phyloP scores from a whole-genome alignment of 2,329 filamentous ascomycete genomes.

The Zarea fungicola region DNA sequence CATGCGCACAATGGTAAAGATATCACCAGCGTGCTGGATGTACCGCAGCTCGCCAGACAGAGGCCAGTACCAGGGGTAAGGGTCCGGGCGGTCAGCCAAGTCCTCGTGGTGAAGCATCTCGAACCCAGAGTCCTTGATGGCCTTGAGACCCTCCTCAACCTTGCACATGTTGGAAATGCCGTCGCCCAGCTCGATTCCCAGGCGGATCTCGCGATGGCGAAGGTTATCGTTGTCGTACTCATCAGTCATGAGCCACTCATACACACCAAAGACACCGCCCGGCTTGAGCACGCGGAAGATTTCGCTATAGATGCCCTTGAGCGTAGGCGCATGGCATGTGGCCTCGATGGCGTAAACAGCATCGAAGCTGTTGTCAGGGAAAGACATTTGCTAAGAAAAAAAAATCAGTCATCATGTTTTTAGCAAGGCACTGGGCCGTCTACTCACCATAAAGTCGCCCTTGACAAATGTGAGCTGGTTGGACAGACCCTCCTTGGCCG shows the following conservation, averaged over 20 bases:
- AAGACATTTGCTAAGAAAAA: slow-evolving; percentile 70
- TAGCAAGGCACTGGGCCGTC: neutral
- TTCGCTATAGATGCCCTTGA: slow-evolving; percentile 84
- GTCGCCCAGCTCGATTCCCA: slow-evolving; percentile 87
- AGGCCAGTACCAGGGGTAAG: slow-evolving; percentile 86
- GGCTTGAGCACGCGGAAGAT: slow-evolving; percentile 91
- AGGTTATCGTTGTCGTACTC: slow-evolving; percentile 83
- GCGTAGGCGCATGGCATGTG: slow-evolving; percentile 81
- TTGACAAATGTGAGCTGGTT: slow-evolving; percentile 83
- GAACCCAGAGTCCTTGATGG: slow-evolving; percentile 82
- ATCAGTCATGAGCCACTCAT: slow-evolving; percentile 97
- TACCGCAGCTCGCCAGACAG: slow-evolving; percentile 74
- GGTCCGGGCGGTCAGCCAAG: slow-evolving; percentile 47
- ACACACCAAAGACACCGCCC: slow-evolving; percentile 88
- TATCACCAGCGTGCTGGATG: slow-evolving; percentile 66
- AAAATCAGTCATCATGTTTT: too few relatives aligned
- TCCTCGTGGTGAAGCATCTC: slow-evolving; percentile 55
- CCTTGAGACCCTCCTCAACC: slow-evolving; percentile 68
- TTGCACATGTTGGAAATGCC: slow-evolving; percentile 94
- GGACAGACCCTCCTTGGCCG: slow-evolving; percentile 71
- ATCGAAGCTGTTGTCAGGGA: slow-evolving; percentile 83
- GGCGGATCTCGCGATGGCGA: slow-evolving; percentile 76
- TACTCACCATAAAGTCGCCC: slow-evolving; percentile 83
- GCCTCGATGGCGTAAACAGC: slow-evolving; percentile 94
- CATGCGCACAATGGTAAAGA: slow-evolving; percentile 76